phyloP scores from a whole-genome alignment of 345 rosid genomes.

The Populus simonii region DNA sequence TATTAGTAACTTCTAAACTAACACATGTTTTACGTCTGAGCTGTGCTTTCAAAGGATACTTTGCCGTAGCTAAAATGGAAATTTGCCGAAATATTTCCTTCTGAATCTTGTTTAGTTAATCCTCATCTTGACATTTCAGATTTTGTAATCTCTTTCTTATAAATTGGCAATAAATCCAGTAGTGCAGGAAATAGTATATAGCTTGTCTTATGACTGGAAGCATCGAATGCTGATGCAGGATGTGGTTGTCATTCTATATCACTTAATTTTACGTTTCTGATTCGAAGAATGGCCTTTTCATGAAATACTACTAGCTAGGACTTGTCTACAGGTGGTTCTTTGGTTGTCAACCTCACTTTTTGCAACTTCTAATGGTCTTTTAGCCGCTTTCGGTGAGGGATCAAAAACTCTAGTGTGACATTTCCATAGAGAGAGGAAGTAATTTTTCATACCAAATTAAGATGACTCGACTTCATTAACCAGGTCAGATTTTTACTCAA shows the following conservation, averaged over 20 bases:
- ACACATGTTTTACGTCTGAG: neutral
- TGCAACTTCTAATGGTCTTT: neutral
- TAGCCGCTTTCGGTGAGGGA: neutral
- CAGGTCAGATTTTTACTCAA: neutral
- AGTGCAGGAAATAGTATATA: neutral
- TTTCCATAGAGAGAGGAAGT: neutral
- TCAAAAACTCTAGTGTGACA: neutral
- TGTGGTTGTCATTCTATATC: neutral
- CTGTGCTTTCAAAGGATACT: neutral
- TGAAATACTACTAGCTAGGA: too few relatives aligned
- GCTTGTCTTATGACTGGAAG: neutral
- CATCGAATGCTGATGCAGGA: neutral
- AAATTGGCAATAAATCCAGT: neutral
- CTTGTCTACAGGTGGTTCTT: neutral
- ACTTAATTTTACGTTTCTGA: neutral
- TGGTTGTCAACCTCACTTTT: neutral
- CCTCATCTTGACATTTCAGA: neutral
- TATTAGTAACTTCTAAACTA: slow-evolving; percentile 20
- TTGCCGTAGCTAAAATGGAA: neutral
- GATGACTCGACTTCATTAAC: neutral
- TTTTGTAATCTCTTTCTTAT: neutral
- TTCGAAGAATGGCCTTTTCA: neutral
- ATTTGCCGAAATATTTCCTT: neutral
- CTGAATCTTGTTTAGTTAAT: too few relatives aligned
- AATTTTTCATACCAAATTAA: neutral